Percentiles rank a stretch among this genome's conserved stretches.
phyloP scores from a whole-genome alignment of 2,329 filamentous ascomycete species.

The Periconia macrospinosa region DNA sequence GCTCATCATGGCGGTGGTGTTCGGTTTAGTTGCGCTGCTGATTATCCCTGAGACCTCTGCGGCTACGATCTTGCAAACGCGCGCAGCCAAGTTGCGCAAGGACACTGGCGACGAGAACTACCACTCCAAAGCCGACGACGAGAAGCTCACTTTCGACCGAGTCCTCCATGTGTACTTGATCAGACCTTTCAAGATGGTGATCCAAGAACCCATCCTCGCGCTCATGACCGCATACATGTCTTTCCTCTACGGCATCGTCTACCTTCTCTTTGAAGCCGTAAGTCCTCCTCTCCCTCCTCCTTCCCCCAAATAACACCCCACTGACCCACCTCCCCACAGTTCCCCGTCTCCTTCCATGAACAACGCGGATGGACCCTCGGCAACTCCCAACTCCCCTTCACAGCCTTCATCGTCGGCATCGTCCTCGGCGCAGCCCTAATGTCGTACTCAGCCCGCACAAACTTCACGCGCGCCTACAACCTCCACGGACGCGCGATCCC shows the following conservation, averaged over 20 bases:
- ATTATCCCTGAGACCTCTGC: constrained; percentile 35
- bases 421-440: constrained; percentile 49
- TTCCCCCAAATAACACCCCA: constrained; percentile 45
- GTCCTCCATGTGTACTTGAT: constrained; percentile 68
- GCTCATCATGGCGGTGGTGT: constrained; percentile 36
- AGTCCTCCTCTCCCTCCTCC: constrained; percentile 5
- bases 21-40: constrained; percentile 24
- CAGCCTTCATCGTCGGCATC: constrained; percentile 65
- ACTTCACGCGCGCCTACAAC: constrained; percentile 34
- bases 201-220: constrained; percentile 39
- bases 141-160: constrained; percentile 64
- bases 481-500: constrained; percentile 55
- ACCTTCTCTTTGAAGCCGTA: constrained; percentile 48
- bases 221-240: constrained; percentile 67
- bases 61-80: constrained; percentile 31
- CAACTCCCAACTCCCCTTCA: constrained; percentile 63
- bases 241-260: constrained; percentile 69
- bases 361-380: constrained; percentile 66
- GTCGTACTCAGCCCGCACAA: constrained; percentile 35
- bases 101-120: constrained; percentile 41
- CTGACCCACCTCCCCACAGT: constrained; percentile 17
- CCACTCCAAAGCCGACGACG: constrained; percentile 49
- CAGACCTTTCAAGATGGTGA: constrained; percentile 67
- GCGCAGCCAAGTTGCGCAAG: constrained; percentile 33
- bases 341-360: constrained; percentile 69